phyloP scores from a whole-genome alignment of 331 rosid species.

The Phaseolus coccineus region DNA sequence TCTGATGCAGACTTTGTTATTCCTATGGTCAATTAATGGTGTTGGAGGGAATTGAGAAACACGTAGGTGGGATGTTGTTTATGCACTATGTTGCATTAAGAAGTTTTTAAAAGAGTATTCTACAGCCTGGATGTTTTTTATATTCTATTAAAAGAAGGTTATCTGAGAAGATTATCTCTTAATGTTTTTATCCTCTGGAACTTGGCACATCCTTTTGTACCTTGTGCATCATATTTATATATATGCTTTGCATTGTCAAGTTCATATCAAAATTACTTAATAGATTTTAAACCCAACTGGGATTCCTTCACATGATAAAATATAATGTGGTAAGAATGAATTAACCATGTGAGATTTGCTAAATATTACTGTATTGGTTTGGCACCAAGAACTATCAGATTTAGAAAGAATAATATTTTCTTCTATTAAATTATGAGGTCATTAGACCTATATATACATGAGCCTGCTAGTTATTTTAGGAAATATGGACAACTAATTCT shows the following conservation, averaged over 20 bases:
- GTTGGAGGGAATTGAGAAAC: not conserved
- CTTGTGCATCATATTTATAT: not conserved
- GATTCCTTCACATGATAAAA: not conserved
- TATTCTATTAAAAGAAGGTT: not conserved
- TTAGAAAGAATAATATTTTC: no score
- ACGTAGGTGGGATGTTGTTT: not conserved
- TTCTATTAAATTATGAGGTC: no score
- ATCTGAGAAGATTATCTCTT: not conserved
- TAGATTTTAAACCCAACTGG: not conserved
- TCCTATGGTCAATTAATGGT: not conserved
- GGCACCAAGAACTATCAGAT: not conserved
- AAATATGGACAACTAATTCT: no score
- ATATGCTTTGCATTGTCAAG: no score
- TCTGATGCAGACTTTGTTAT: not conserved
- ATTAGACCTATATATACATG: no score
- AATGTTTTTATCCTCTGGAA: not conserved
- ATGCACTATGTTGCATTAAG: not conserved
- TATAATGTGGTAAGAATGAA: slow-evolving; percentile 4
- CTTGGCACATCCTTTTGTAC: not conserved
- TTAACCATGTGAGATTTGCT: not conserved
- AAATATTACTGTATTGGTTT: not conserved
- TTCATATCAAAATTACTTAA: not conserved
- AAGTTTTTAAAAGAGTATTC: not conserved
- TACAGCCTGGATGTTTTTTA: not conserved
- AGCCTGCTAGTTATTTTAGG: no score